These are phyloP conservation scores for Leishmania martiniquensis DNA, from an alignment of 208 protist genomes.

Conservation along the genomic window DNA sequence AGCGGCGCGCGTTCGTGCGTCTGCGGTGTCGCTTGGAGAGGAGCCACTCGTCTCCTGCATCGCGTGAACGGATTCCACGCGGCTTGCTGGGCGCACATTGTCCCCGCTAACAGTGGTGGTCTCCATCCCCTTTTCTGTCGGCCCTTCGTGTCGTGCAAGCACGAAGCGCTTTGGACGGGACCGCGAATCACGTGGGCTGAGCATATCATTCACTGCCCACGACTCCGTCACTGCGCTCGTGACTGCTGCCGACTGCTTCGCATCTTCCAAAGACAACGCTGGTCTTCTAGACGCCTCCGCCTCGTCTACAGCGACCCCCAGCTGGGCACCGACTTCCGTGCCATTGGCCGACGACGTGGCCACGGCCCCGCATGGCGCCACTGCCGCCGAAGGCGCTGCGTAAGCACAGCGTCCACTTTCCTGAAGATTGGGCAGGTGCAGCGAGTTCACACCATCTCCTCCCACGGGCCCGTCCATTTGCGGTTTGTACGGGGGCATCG, in stretches of 20 bases:
- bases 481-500: constrained; percentile 9
- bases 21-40: neutral
- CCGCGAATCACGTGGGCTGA: neutral
- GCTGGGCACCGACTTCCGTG: too few species aligned
- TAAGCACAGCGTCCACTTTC: constrained; percentile 1
- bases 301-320: neutral
- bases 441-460: constrained; percentile 14
- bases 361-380: neutral
- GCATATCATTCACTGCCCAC: neutral
- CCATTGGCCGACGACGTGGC: neutral
- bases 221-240: neutral
- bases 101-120: neutral
- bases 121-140: neutral
- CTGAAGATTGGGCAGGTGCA: constrained; percentile 19
- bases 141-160: neutral
- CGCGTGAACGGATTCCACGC: neutral
- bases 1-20: neutral
- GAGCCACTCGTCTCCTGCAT: neutral
- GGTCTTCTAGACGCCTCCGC: too few species aligned
- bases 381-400: neutral
- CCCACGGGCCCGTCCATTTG: constrained; percentile 19
- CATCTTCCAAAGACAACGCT: neutral
- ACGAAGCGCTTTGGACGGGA: neutral
- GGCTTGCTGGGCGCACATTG: neutral
- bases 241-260: neutral